Percentiles rank a stretch among this genome's conserved stretches.
These are phyloP conservation scores for Ogataea pilisensis DNA, from an alignment of 805 yeast species.

Conservation along the genomic window DNA sequence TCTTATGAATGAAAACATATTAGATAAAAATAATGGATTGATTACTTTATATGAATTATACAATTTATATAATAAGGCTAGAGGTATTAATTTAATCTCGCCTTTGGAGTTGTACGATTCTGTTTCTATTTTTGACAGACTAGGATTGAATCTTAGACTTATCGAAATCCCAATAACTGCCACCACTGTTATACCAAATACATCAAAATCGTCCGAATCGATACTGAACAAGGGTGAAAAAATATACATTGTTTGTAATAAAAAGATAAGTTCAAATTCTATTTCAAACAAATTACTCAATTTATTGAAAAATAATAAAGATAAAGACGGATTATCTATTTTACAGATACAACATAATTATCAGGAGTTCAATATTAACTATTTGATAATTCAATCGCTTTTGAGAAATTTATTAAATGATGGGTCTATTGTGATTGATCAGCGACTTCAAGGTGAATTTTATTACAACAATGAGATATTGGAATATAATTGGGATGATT, in stretches of 20 bases:
- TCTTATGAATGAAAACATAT: constrained; percentile 39
- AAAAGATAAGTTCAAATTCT: constrained; percentile 19
- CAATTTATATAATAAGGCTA: constrained; percentile 58
- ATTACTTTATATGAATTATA: constrained; percentile 60
- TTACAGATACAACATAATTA: constrained; percentile 24
- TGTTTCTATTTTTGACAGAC: constrained; percentile 47
- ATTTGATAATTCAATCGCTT: constrained; percentile 26
- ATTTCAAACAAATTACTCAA: constrained; percentile 20
- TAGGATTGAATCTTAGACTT: constrained; percentile 32
- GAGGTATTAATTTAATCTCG: constrained; percentile 63
- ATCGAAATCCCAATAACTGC: constrained; percentile 48
- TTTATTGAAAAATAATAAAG: constrained; percentile 9
- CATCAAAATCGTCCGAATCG: constrained; percentile 28
- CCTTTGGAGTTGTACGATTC: constrained; percentile 67
- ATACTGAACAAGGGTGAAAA: constrained; percentile 23
- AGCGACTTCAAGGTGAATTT: constrained; percentile 25
- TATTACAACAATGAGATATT: constrained; percentile 29
- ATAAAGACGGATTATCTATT: constrained; percentile 24
- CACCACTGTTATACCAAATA: constrained; percentile 6
- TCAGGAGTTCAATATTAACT: constrained; percentile 25
- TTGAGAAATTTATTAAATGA: constrained; percentile 19
- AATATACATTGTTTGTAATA: constrained; percentile 25
- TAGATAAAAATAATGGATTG: constrained; percentile 52
- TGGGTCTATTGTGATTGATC: constrained; percentile 29
- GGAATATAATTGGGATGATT: constrained; percentile 17